Evolutionary conservation across 352 stramenopile genomes (phyloP).

Genomic region (Aphanomyces euteiches): DNA sequence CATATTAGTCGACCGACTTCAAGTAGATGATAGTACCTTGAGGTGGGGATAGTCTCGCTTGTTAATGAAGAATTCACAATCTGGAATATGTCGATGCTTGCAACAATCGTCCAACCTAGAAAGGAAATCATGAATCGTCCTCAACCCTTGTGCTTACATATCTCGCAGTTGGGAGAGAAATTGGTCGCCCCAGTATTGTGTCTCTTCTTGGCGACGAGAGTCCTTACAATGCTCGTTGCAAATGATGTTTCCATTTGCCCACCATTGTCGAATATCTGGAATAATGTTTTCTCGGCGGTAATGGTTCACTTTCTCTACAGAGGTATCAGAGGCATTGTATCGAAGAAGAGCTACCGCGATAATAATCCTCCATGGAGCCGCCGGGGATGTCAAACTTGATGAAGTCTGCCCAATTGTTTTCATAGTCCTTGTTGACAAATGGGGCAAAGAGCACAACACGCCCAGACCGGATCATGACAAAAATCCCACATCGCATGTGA

Average conservation of each 20-base stretch:
- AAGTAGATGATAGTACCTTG: constrained; percentile 63
- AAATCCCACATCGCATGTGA: constrained; percentile 98
- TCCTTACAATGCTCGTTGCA: constrained; percentile 94
- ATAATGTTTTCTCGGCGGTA: constrained; percentile 81
- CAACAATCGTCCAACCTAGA: constrained; percentile 91
- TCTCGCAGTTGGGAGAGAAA: constrained; percentile 95
- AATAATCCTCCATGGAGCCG: constrained; percentile 89
- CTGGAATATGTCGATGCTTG: constrained; percentile 90
- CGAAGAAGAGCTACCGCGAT: constrained; percentile 49
- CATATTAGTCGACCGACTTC: neutral
- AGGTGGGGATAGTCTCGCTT: constrained; percentile 98
- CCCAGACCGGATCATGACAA: constrained; percentile 96
- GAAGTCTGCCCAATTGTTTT: constrained; percentile 94
- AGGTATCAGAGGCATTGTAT: neutral
- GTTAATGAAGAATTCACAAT: constrained; percentile 99
- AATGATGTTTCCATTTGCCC: constrained; percentile 99
- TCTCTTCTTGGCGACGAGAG: constrained; percentile 85
- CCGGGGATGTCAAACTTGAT: constrained; percentile 89
- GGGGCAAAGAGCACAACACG: constrained; percentile 96
- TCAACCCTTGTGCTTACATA: constrained; percentile 56
- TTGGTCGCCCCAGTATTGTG: constrained; percentile 96
- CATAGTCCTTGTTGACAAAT: constrained; percentile 96
- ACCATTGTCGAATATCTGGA: constrained; percentile 90
- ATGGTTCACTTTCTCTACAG: constrained; percentile 68
- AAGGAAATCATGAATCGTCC: neutral